A percentile compares a stretch with the other conserved stretches of the same genome.
Evolutionary conservation across 2,329 filamentous ascomycete species (phyloP).

Genomic region (Colletotrichum australisinense): DNA sequence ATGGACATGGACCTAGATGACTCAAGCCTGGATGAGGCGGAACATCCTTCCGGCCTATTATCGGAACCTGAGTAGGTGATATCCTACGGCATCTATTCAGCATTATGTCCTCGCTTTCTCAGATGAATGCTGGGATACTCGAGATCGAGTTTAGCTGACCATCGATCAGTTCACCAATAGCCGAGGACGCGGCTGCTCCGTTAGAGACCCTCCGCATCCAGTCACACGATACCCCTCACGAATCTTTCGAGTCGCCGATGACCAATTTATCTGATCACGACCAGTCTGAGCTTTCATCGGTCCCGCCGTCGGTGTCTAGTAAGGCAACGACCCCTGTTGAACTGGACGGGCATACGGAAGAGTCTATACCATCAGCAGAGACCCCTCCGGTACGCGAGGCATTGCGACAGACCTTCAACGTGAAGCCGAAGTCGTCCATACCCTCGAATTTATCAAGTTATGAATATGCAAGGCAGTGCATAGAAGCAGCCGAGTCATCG

Average conservation of each 20-base stretch:
- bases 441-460: slow-evolving; percentile 77
- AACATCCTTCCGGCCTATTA: slow-evolving; percentile 21
- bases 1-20: slow-evolving; percentile 52
- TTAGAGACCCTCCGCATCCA: slow-evolving; percentile 15
- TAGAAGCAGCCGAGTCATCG: slow-evolving; percentile 88
- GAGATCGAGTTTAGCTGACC: not conserved
- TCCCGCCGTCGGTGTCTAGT: slow-evolving; percentile 67
- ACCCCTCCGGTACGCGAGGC: slow-evolving; percentile 37
- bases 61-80: slow-evolving; percentile 32
- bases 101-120: not conserved
- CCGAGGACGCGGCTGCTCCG: slow-evolving; percentile 7
- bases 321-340: slow-evolving; percentile 73
- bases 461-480: slow-evolving; percentile 92
- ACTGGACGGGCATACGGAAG: slow-evolving; percentile 41
- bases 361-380: slow-evolving; percentile 36
- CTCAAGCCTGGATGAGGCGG: slow-evolving; percentile 34
- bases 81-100: not conserved
- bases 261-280: slow-evolving; percentile 65
- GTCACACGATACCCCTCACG: slow-evolving; percentile 38
- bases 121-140: not conserved
- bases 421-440: slow-evolving; percentile 85
- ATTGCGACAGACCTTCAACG: slow-evolving; percentile 61
- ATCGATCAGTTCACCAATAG: slow-evolving; percentile 10
- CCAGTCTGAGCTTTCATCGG: slow-evolving; percentile 66
- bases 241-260: slow-evolving; percentile 65